Evolutionary conservation across 1,139 yeast species (phyloP).

Genomic region (Fermentozyma sake): DNA sequence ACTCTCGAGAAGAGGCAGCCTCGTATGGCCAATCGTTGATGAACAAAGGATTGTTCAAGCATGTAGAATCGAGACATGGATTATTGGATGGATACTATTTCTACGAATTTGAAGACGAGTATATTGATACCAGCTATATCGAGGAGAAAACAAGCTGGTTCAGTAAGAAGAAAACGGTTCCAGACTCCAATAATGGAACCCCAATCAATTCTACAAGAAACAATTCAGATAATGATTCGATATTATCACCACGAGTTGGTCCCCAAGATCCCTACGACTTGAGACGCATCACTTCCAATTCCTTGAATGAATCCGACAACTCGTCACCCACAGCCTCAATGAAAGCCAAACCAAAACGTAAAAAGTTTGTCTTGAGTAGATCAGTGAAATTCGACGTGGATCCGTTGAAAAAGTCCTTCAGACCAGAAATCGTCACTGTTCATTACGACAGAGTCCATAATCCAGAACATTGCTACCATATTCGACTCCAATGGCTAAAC

Average conservation of each 20-base stretch:
- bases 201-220: conserved; percentile 17
- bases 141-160: conserved; percentile 30
- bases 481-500: conserved; percentile 88
- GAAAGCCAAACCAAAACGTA: conserved; percentile 19
- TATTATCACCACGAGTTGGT: conserved; percentile 21
- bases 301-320: conserved; percentile 25
- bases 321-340: conserved; percentile 30
- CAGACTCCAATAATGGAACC: conserved; percentile 2
- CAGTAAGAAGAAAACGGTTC: conserved; percentile 20
- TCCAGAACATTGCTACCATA: conserved; percentile 92
- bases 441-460: conserved; percentile 92
- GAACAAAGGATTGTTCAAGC: conserved; percentile 68
- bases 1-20: conserved; percentile 77
- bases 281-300: conserved; percentile 21
- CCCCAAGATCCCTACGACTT: conserved; percentile 20
- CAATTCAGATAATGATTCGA: conserved; percentile 27
- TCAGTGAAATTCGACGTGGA: conserved; percentile 74
- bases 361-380: conserved; percentile 49
- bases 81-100: conserved; percentile 92
- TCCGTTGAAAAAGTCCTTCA: conserved; percentile 62
- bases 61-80: conserved; percentile 78
- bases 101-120: conserved; percentile 65
- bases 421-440: conserved; percentile 74
- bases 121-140: conserved; percentile 31
- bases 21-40: conserved; percentile 72